Conservation (phyloP, 371 early-diverging fungal genomes). For the Mucor velutinosus region DNA sequence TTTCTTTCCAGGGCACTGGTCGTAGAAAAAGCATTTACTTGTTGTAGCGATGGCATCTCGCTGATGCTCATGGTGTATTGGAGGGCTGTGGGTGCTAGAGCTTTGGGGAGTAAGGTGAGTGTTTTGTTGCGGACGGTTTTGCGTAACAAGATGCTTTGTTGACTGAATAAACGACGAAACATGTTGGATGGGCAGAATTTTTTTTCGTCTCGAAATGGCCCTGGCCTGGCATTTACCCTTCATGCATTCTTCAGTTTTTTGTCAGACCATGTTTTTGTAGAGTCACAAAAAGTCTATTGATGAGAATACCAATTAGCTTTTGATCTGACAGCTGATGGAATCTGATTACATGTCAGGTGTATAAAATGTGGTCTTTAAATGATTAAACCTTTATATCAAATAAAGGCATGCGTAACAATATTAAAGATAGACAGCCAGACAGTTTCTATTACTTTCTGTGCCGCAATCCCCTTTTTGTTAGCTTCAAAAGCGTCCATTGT, state of each 20-base stretch:
- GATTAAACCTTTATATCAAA: no score
- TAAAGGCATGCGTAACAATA: no score
- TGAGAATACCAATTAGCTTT: no score
- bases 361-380: no score
- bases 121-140: not conserved
- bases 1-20: slow-evolving; percentile 6
- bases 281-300: not conserved
- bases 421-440: no score
- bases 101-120: not conserved
- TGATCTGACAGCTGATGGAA: no score
- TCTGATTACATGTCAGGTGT: no score
- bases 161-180: slow-evolving; percentile 19
- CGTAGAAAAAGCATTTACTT: slow-evolving; percentile 13
- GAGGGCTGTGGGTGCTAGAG: not conserved
- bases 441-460: no score
- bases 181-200: slow-evolving; percentile 1
- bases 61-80: not conserved
- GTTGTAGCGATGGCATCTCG: not conserved
- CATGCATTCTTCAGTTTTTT: not conserved
- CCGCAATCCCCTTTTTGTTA: no score
- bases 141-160: slow-evolving; percentile 1
- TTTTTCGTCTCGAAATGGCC: not conserved
- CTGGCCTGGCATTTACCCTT: not conserved
- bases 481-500: no score
- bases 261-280: not conserved